Conservation (phyloP, 1,284 basidiomycete genomes). For the Vanrija sp. region DNA sequence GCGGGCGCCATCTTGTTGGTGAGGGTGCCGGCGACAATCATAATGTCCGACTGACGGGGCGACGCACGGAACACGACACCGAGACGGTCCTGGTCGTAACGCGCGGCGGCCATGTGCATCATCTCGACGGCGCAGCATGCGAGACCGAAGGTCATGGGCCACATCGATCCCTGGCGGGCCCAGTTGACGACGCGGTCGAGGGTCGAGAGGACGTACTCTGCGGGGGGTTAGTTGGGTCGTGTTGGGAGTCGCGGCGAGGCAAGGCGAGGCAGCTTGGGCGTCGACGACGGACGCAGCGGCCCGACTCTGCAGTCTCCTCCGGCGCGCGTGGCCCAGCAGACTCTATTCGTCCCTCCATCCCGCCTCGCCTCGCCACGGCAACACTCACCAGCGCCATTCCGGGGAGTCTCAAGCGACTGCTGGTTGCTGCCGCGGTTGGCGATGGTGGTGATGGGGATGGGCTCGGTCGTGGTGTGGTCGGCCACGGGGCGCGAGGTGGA, state of each 20-base stretch:
- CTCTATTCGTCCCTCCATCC: neutral
- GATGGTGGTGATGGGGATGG: constrained; percentile 47
- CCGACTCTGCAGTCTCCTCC: neutral
- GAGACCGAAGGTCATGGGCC: constrained; percentile 98
- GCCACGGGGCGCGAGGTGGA: constrained; percentile 30
- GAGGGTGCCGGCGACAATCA: constrained; percentile 98
- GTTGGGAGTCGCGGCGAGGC: neutral
- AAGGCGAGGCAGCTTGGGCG: neutral
- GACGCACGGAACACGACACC: constrained; percentile 98
- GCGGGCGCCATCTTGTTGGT: constrained; percentile 99
- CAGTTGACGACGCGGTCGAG: constrained; percentile 97
- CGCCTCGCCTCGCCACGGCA: neutral
- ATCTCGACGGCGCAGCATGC: constrained; percentile 99
- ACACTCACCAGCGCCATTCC: constrained; percentile 77
- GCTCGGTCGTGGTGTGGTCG: constrained; percentile 23
- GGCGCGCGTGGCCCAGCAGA: neutral
- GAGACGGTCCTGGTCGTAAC: constrained; percentile 97
- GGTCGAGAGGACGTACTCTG: constrained; percentile 94
- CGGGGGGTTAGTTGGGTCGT: constrained; percentile 1
- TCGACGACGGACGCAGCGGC: too few relatives aligned
- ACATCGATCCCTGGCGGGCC: constrained; percentile 96
- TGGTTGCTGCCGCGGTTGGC: constrained; percentile 79
- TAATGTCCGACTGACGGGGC: constrained; percentile 95
- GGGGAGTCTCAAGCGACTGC: constrained; percentile 76
- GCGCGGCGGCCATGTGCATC: constrained; percentile 88